Percentiles rank a stretch among this genome's conserved stretches.
phyloP scores from a whole-genome alignment of 768 basidiomycete genomes.

The Collybia sordida region DNA sequence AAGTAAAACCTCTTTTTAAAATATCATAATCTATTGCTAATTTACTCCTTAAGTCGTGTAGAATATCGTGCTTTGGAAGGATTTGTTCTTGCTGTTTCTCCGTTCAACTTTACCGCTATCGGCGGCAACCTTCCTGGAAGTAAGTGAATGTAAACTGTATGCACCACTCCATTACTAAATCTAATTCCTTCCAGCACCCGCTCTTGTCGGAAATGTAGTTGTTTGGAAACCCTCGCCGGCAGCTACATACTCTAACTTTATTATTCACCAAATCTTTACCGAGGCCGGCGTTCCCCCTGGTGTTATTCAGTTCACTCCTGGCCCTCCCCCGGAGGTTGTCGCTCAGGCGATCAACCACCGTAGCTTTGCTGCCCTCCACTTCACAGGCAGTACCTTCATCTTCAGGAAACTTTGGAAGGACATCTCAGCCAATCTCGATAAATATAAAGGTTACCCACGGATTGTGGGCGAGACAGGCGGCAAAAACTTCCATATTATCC shows the following conservation, averaged over 20 bases:
- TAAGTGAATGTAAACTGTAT: slow-evolving; percentile 5
- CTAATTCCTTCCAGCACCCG: slow-evolving; percentile 57
- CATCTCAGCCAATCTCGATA: slow-evolving; percentile 85
- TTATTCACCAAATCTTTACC: slow-evolving; percentile 85
- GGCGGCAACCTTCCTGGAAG: slow-evolving; percentile 88
- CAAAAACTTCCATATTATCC: slow-evolving; percentile 97
- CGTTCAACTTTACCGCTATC: slow-evolving; percentile 99
- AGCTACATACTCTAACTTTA: slow-evolving; percentile 93
- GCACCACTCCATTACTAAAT: slow-evolving; percentile 1
- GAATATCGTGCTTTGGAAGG: slow-evolving; percentile 99
- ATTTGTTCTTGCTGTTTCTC: slow-evolving; percentile 95
- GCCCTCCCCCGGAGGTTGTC: slow-evolving; percentile 82
- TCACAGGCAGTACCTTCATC: slow-evolving; percentile 93
- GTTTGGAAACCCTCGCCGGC: slow-evolving; percentile 98
- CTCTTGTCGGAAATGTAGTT: slow-evolving; percentile 91
- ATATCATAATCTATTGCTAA: not conserved
- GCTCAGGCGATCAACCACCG: slow-evolving; percentile 78
- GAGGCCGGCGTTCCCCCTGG: slow-evolving; percentile 94
- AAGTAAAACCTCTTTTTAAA: slow-evolving; percentile 63
- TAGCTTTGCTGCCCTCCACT: slow-evolving; percentile 87
- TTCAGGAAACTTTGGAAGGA: slow-evolving; percentile 98
- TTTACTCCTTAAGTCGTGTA: slow-evolving; percentile 59
- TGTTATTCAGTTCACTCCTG: slow-evolving; percentile 97
- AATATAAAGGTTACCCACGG: slow-evolving; percentile 86
- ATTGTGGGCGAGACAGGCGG: slow-evolving; percentile 98